Evolutionary conservation across 257 asterid species (phyloP).

Genomic region (Osmanthus fragrans): DNA sequence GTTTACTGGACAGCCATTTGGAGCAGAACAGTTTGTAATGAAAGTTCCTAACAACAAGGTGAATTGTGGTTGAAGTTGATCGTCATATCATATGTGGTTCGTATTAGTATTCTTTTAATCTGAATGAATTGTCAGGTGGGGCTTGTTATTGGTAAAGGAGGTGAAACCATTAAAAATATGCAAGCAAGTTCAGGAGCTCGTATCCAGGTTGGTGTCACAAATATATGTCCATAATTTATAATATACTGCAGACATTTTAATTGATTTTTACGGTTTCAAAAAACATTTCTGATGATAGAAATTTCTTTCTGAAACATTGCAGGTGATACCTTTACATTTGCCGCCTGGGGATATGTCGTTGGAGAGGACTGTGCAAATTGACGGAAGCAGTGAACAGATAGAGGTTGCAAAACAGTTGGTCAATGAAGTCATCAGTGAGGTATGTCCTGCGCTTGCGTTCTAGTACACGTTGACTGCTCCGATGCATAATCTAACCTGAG

Average conservation of each 20-base stretch:
- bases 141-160: conserved; percentile 97
- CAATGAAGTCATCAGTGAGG: conserved; percentile 89
- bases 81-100: not conserved
- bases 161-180: conserved; percentile 91
- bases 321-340: conserved; percentile 94
- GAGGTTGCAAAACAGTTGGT: conserved; percentile 83
- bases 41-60: conserved; percentile 87
- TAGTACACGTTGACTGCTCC: not conserved
- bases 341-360: conserved; percentile 91
- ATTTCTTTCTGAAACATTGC: conserved; percentile 21
- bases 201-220: conserved; percentile 54
- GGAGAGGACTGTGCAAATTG: conserved; percentile 91
- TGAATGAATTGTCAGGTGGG: conserved; percentile 62
- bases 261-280: not conserved
- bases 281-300: not conserved
- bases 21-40: conserved; percentile 69
- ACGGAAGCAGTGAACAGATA: conserved; percentile 83
- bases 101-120: not conserved
- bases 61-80: not conserved
- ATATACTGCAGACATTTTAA: not conserved
- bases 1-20: conserved; percentile 57
- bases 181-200: conserved; percentile 91
- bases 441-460: conserved; percentile 43
- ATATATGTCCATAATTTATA: not conserved
- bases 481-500: not conserved